phyloP scores from a whole-genome alignment of 306 rosid species.

The Lagenaria siceraria region DNA sequence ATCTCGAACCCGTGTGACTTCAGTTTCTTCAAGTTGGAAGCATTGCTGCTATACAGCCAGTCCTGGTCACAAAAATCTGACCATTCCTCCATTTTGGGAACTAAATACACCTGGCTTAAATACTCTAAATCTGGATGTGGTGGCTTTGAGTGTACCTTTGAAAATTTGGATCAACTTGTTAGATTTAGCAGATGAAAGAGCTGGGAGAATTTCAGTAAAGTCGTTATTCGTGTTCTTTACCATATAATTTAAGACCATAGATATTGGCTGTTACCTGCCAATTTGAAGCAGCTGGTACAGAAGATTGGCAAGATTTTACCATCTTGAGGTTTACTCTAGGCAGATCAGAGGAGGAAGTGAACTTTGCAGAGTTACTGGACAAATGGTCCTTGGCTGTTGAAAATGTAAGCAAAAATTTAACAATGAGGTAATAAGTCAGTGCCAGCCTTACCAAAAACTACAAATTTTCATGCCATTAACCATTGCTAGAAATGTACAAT shows the following conservation, averaged over 20 bases:
- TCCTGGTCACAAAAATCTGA: slow-evolving; percentile 47
- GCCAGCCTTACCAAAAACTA: not conserved
- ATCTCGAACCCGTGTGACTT: slow-evolving; percentile 20
- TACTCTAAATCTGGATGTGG: slow-evolving; percentile 73
- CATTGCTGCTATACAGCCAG: slow-evolving; percentile 51
- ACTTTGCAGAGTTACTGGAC: slow-evolving; percentile 47
- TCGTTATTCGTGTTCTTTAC: slow-evolving; percentile 44
- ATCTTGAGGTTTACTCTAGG: slow-evolving; percentile 46
- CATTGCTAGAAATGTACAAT: not conserved
- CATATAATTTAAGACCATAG: slow-evolving; percentile 25
- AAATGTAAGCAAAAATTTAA: not conserved
- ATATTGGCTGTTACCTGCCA: slow-evolving; percentile 24
- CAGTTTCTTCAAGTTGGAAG: slow-evolving; percentile 26
- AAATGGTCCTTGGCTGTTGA: slow-evolving; percentile 45
- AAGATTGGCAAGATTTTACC: slow-evolving; percentile 41
- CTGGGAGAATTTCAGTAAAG: slow-evolving; percentile 25
- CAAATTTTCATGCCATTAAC: not conserved
- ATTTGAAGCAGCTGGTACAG: slow-evolving; percentile 29
- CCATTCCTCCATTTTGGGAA: slow-evolving; percentile 53
- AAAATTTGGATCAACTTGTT: slow-evolving; percentile 22
- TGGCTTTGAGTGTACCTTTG: slow-evolving; percentile 31
- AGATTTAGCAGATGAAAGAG: slow-evolving; percentile 12
- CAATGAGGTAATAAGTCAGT: not conserved
- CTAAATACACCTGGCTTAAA: slow-evolving; percentile 42
- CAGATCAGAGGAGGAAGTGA: slow-evolving; percentile 30